Evolutionary conservation across 1,284 basidiomycete genomes (phyloP), one percentile per base, ranked within the genome.

Genomic region (Microbotryum silenes-acaulis): DNA sequence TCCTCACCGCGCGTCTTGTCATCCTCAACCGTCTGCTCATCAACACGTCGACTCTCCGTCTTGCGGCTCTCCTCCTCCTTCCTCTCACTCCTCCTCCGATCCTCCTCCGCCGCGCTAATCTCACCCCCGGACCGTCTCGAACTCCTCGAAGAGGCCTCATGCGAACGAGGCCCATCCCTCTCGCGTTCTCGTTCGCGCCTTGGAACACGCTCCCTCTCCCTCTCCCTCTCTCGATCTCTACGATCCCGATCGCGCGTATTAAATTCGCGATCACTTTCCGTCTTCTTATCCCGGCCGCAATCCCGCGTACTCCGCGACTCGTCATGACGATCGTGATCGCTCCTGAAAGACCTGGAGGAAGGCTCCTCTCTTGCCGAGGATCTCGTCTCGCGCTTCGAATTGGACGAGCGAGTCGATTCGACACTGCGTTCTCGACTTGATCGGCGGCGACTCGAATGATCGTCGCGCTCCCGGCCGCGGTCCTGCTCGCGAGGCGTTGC

Each of bases 111-210:
- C 66, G 31, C 42, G 50, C 60, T 33, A 56, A 42, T 20, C 48
- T 53, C 27, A 52, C 56, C 51, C 51, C 62, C 31, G 46, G 37
- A 42, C 12, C 37, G 37, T 18, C 54, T 47, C 64, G 51, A 16
- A 68, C 63, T 55, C 67, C 68, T 29, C 61, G 65, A 51, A 67
- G 67, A 29, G 52, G 61, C 3, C 64, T 80, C 71, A 71, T 80
- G 75, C 56, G 80, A 77, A 61, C 78, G 74, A 54, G 78, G 78
- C 33, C 77, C 72, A 55, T 80, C 76, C 31, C 78, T 72, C 33
- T 80, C 78, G 56, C 78, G 74, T n/a, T 81, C 77, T n/a, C 78
- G 75, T 8, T 80, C 71, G 51, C 60, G 71, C 47, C 83, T 51
- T 76, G 65, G 48, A 55, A 78, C 59, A 44, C 61, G 58, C 12